A percentile compares a stretch with the other conserved stretches of the same genome.
Conservation (phyloP, 2,329 filamentous ascomycete species). For the Elsinoe fawcettii region DNA sequence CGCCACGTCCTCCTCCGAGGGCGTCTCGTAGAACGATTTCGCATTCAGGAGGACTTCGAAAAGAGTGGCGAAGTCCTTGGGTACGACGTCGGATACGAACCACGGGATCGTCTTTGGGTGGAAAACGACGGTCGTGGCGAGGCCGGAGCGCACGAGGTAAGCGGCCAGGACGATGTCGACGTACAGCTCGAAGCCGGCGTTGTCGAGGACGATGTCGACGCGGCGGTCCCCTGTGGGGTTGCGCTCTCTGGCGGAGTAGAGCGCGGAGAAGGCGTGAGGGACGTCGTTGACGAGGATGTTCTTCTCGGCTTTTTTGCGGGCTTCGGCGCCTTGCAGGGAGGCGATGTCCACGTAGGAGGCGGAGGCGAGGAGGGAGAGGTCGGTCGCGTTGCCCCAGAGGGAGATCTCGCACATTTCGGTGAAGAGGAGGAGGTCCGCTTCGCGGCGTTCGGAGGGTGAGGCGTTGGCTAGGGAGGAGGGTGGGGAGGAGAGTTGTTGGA, state of each 20-base stretch:
- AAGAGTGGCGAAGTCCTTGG: slow-evolving; percentile 74
- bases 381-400: slow-evolving; percentile 94
- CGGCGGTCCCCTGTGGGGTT: slow-evolving; percentile 48
- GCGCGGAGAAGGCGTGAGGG: slow-evolving; percentile 58
- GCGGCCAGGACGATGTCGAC: slow-evolving; percentile 89
- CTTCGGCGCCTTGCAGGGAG: slow-evolving; percentile 83
- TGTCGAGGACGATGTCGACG: slow-evolving; percentile 93
- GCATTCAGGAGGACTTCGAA: slow-evolving; percentile 73
- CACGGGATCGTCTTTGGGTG: slow-evolving; percentile 94
- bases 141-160: slow-evolving; percentile 73
- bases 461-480: slow-evolving; percentile 41
- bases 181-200: slow-evolving; percentile 93
- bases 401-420: slow-evolving; percentile 93
- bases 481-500: slow-evolving; percentile 52
- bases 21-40: slow-evolving; percentile 67
- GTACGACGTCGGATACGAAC: slow-evolving; percentile 95
- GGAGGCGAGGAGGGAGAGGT: slow-evolving; percentile 81
- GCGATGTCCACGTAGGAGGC: slow-evolving; percentile 94
- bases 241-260: slow-evolving; percentile 49
- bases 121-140: slow-evolving; percentile 80
- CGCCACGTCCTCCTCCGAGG: slow-evolving; percentile 56
- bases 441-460: slow-evolving; percentile 47
- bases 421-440: slow-evolving; percentile 72
- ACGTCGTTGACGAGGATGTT: slow-evolving; percentile 91
- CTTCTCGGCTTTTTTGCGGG: slow-evolving; percentile 76